Evolutionary conservation across 2,329 filamentous ascomycete species (phyloP), one percentile per base, ranked within the genome.

Genomic region (Penicillium brevicompactum): DNA sequence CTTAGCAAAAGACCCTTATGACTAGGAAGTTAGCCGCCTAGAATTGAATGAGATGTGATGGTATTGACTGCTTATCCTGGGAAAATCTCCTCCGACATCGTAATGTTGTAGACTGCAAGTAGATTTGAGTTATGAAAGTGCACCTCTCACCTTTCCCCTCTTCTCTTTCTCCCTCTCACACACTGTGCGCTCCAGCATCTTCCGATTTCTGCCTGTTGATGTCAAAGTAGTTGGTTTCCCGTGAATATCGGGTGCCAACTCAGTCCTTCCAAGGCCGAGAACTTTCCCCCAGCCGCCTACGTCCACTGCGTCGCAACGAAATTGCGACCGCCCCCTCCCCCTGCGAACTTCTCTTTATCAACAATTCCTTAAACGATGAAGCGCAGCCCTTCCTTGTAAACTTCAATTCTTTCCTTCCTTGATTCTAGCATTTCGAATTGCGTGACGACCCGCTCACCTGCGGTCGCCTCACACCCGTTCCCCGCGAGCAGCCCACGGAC

Each of bases 391-490:
- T 48, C 30, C 37, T 56, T 58, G 49, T 45, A 67, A 64, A 59
- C 46, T 16, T 49, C 65, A 64, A 67, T 66, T 62, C 57, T 48
- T 51, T 59, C 51, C 41, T 41, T 43, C 50, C 47, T 44, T 49
- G 49, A 48, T 44, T 40, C 52, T 55, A 43, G 55, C 46, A 54
- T 42, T 37, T 59, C 55, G 59, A 61, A 61, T 62, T 63, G 58
- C 56, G 55, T 48, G 54, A 58, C 48, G 40, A 34, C 47, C 59
- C 46, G 14, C n/a, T 37, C 34, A 37, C 34, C 34, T 7, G 59
- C 18, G 18, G 18, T 65, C 63, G 67, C 67, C 65, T 62, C 65
- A 62, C 63, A 61, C 64, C 60, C 60, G 61, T 60, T 37, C 67
- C 66, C 59, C 65, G 60, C 61, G 62, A 57, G 55, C 53, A 55